Evolutionary conservation across 352 stramenopile species (phyloP).

Genomic region (Phytophthora aleatoria): DNA sequence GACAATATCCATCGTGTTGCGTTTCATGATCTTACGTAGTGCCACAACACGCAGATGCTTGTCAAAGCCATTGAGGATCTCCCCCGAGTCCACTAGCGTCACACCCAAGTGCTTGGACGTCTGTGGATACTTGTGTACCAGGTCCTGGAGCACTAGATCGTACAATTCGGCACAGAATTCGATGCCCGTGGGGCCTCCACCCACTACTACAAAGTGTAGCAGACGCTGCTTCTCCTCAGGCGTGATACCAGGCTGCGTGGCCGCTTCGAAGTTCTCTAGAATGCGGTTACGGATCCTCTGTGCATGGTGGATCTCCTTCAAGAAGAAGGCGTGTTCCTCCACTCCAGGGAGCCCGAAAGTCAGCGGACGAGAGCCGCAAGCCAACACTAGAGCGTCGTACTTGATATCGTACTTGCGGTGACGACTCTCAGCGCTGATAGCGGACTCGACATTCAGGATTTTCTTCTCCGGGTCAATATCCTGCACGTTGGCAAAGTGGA

Average conservation of each 20-base stretch:
- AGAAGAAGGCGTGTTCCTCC: constrained; percentile 94
- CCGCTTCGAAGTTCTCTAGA: constrained; percentile 94
- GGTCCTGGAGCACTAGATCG: constrained; percentile 93
- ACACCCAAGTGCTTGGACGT: constrained; percentile 74
- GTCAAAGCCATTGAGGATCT: constrained; percentile 81
- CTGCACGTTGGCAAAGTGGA: constrained; percentile 71
- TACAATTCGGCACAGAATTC: constrained; percentile 97
- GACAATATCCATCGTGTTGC: constrained; percentile 80
- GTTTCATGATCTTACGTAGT: constrained; percentile 78
- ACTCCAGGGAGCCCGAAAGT: constrained; percentile 94
- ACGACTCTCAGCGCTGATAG: constrained; percentile 43
- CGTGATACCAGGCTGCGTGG: constrained; percentile 85
- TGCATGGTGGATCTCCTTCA: constrained; percentile 97
- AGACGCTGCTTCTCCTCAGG: constrained; percentile 90
- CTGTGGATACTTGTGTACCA: constrained; percentile 81
- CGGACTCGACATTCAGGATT: constrained; percentile 68
- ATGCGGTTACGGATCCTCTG: constrained; percentile 82
- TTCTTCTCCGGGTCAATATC: constrained; percentile 85
- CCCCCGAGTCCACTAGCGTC: constrained; percentile 70
- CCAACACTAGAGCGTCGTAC: constrained; percentile 96
- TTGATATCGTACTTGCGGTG: constrained; percentile 71
- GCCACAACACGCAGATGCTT: constrained; percentile 68
- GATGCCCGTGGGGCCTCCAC: constrained; percentile 93
- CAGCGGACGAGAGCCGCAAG: constrained; percentile 93
- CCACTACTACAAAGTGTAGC: constrained; percentile 98